Conservation (phyloP, 345 rosid species). For the Excoecaria cochinchinensis region DNA sequence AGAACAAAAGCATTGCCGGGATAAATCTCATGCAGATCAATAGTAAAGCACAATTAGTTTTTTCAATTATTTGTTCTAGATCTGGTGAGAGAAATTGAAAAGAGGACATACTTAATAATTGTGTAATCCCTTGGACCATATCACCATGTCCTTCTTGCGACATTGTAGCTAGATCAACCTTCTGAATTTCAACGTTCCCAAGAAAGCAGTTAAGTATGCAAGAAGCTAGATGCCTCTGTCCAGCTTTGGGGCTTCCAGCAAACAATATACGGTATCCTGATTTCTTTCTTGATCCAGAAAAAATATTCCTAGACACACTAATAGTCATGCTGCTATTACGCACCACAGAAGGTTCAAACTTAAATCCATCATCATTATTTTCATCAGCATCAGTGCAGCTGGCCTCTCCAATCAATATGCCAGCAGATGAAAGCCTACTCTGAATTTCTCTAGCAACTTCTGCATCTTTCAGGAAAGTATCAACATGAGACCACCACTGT, state of each 20-base stretch:
- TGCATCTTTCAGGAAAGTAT: conserved; percentile 58
- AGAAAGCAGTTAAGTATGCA: conserved; percentile 80
- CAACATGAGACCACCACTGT: conserved; percentile 66
- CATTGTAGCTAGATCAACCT: conserved; percentile 85
- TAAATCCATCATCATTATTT: conserved; percentile 28
- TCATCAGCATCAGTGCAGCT: conserved; percentile 41
- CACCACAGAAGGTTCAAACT: conserved; percentile 32
- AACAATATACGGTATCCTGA: conserved; percentile 71
- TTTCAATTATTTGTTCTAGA: neutral
- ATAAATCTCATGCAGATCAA: conserved; percentile 7
- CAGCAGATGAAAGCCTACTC: conserved; percentile 54
- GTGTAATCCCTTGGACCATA: conserved; percentile 76
- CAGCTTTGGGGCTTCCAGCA: conserved; percentile 81
- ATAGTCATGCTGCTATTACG: conserved; percentile 27
- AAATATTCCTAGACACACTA: conserved; percentile 32
- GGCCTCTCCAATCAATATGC: conserved; percentile 53
- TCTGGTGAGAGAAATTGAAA: conserved; percentile 4
- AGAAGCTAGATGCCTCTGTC: conserved; percentile 91
- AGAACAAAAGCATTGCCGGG: neutral
- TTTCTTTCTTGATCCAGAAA: conserved; percentile 46
- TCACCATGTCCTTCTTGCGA: conserved; percentile 94
- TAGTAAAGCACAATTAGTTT: neutral
- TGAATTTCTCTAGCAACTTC: conserved; percentile 56
- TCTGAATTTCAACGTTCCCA: conserved; percentile 80
- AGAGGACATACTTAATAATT: conserved; percentile 65